Conservation (phyloP, 371 early-diverging fungal genomes). For the Mucor indicus region DNA sequence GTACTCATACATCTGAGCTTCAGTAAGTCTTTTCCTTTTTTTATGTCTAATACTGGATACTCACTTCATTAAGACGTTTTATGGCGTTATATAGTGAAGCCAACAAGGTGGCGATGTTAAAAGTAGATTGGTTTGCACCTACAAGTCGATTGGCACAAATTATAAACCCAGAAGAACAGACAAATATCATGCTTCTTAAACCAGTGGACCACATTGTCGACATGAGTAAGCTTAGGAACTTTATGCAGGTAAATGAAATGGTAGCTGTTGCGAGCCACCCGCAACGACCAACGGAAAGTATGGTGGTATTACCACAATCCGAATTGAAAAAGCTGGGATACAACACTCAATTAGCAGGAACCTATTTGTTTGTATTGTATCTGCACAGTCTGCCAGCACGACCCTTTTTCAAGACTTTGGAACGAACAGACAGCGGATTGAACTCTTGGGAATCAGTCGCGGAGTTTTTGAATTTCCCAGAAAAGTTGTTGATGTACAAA, state of each 20-base stretch:
- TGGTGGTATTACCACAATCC: conserved; percentile 7
- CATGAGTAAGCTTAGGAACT: conserved; percentile 12
- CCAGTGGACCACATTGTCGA: background rate
- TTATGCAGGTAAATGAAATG: conserved; percentile 17
- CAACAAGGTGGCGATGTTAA: too few species aligned
- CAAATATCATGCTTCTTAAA: background rate
- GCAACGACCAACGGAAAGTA: background rate
- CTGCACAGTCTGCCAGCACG: too few species aligned
- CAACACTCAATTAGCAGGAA: too few species aligned
- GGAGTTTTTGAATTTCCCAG: too few species aligned
- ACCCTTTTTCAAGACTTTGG: too few species aligned
- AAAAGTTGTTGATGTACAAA: too few species aligned
- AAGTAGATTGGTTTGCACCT: conserved; percentile 3
- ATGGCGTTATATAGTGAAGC: too few species aligned
- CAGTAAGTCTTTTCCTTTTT: background rate
- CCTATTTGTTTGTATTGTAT: too few species aligned
- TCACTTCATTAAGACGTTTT: background rate
- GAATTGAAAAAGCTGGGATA: conserved; percentile 4
- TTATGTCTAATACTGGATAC: too few species aligned
- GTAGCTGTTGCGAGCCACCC: conserved; percentile 6
- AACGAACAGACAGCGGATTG: too few species aligned
- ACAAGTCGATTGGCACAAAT: background rate
- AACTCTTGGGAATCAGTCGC: too few species aligned
- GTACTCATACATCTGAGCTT: conserved; percentile 3
- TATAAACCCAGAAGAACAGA: background rate